Base-by-base conservation (phyloP, 345 rosid genomes). In the Lenwebbia sp. region DNA sequence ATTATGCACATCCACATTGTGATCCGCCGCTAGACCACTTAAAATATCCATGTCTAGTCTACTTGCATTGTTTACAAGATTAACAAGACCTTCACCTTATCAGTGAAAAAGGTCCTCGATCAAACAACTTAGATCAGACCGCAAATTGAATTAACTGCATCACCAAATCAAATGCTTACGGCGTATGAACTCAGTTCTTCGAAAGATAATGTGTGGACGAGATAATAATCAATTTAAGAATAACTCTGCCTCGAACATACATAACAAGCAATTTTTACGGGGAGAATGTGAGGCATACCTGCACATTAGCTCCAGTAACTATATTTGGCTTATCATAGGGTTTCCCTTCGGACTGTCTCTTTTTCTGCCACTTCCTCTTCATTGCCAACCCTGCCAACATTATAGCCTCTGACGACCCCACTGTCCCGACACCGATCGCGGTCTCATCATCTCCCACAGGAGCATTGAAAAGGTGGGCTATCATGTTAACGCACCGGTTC, bases 401-500 rank as follows among this genome's bases (percentile, higher is more conserved):
- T 55, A 92, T 92, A 19, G 93, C 93, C 89, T 92, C 92, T 1
- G 93, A 92, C 5, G 93, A 92, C 19, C 92, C 92, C 3, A 92
- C 93, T 0, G 93, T 92, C 58, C 93, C 93, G 1, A 92, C 93
- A 0, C 93, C 93, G 2, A 92, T 70, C 3, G 92, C 93, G 0
- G 91, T 87, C 86, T 92, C 93, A 2, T 84, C 52, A 14, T 92
- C 92, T 22, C 93, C 92, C 23, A 89, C 44, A 0, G 92, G 93
- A 40, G 93, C 93, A 60, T 92, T 89, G 88, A 92, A 92, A 33
- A 92, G 87, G 88, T 88, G 92, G 4, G 93, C 92, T 76, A 92
- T 92, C 91, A 92, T 92, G 89, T 92, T 92, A 86, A 92, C 93
- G 22, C 93, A 92, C 25, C 93, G 92, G 56, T 92, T 92, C 93